A percentile compares a stretch with the other conserved stretches of the same genome.
Conservation (phyloP, 768 basidiomycete genomes). For the Tylopilus vinaceipallidus region DNA sequence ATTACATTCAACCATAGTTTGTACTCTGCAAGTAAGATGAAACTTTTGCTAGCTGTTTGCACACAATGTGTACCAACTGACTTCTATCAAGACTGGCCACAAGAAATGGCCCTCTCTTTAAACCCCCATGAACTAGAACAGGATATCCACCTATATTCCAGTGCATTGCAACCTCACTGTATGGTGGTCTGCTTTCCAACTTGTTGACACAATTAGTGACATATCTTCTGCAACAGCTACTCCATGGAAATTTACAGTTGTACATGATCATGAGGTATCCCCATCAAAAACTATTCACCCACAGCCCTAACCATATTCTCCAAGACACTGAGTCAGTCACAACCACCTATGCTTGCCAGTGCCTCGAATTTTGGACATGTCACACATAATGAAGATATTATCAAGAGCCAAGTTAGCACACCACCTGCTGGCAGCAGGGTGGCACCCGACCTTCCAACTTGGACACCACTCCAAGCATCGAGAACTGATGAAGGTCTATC, state of each 20-base stretch:
- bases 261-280: slow-evolving; percentile 14
- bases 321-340: slow-evolving; percentile 11
- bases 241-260: slow-evolving; percentile 12
- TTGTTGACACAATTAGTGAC: background rate
- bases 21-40: background rate
- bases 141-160: background rate
- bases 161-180: slow-evolving; percentile 11
- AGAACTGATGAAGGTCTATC: background rate
- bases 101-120: slow-evolving; percentile 21
- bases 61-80: background rate
- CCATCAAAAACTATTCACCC: background rate
- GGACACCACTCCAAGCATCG: slow-evolving; percentile 14
- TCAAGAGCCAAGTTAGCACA: background rate
- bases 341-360: slow-evolving; percentile 1
- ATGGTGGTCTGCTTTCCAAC: background rate
- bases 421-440: background rate
- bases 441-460: slow-evolving; percentile 22
- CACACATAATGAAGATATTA: background rate
- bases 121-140: slow-evolving; percentile 10
- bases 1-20: background rate
- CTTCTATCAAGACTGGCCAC: background rate
- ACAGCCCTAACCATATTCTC: slow-evolving; percentile 5
- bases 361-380: slow-evolving; percentile 2
- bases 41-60: too few species aligned
- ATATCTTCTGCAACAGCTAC: slow-evolving; percentile 10